Evolutionary conservation across 1,284 basidiomycete genomes (phyloP), one percentile per base, ranked within the genome.

Genomic region (Boletus mariae): DNA sequence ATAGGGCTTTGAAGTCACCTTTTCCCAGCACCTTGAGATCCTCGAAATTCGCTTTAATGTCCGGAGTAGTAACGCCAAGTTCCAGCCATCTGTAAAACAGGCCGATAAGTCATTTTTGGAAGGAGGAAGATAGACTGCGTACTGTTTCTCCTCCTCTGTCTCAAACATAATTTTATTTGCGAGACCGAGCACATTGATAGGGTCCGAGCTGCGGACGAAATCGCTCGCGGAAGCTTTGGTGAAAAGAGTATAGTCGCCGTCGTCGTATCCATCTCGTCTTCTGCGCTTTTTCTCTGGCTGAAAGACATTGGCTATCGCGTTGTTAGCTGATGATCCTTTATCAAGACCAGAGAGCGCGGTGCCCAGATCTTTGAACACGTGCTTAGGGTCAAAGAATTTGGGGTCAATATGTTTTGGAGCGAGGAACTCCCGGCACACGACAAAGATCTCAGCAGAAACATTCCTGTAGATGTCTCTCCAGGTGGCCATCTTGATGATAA

Each of bases 391-490:
- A 59, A 99, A 85, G 74, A 99, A 98, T 74, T 96, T 97, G 40
- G 97, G 94, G 68, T 99, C 97, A 64, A 99, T 96, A 66, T 90
- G 83, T 69, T 93, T 93, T 4, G 97, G 97, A 4, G 94, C 94
- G 60, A 94, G 83, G 76, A 94, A 99, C 55, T 94, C 92, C 59
- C 89, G 89, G 73, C 97, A 99, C 51, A 98, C 94, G 63, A 99
- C 97, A 78, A 99, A 99, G 68, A 99, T 99, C 73, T 99, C 97
- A 8, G 97, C 97, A 45, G 97, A 99, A 45, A 99, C 97, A 73
- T 97, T 98, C 78, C 97, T 94, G 57, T 15, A 40, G 52, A 35
- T 15, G 45, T 10, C 20, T 31, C 47, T 47, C 26, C 52, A 45
- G 53, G 4, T 41, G 26, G 45, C 37, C 26, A 38, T 20, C 38